phyloP scores from a whole-genome alignment of 2,329 filamentous ascomycete genomes.

The Cytospora piceicola region DNA sequence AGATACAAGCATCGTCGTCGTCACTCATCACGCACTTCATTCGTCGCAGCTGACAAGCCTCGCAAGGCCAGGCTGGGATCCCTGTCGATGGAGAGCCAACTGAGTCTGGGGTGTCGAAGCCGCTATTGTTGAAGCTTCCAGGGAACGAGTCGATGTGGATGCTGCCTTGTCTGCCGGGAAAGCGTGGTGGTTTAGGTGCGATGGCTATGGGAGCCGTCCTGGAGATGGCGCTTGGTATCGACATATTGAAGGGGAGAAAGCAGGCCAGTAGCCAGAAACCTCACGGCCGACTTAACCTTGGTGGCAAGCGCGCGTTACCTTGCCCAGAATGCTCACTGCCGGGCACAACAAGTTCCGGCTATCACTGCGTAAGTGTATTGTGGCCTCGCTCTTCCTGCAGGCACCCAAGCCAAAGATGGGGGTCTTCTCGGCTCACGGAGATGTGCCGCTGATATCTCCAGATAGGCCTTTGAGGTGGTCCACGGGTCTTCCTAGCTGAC shows the following conservation, averaged over 20 bases:
- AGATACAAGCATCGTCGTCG: constrained; percentile 72
- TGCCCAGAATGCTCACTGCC: constrained; percentile 19
- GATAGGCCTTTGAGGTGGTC: constrained; percentile 20
- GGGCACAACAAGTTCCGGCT: constrained; percentile 11
- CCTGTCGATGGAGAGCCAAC: constrained; percentile 44
- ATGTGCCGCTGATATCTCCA: constrained; percentile 25
- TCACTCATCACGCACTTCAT: constrained; percentile 75
- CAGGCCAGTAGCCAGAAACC: constrained; percentile 17
- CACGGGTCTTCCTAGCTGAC: constrained; percentile 18
- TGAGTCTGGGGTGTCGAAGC: constrained; percentile 57
- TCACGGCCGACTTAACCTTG: constrained; percentile 1
- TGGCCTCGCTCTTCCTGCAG: constrained; percentile 13
- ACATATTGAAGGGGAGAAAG: constrained; percentile 49
- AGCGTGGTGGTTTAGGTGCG: constrained; percentile 61
- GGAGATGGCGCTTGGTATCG: constrained; percentile 56
- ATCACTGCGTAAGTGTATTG: constrained; percentile 20
- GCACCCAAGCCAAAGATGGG: constrained; percentile 16
- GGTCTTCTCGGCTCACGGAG: neutral
- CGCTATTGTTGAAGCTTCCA: constrained; percentile 50
- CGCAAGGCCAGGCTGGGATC: constrained; percentile 61
- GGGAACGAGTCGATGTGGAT: constrained; percentile 54
- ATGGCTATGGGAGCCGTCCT: constrained; percentile 69
- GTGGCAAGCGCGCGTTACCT: constrained; percentile 20
- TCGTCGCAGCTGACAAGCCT: constrained; percentile 74
- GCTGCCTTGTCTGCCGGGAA: constrained; percentile 51